Percentiles rank a stretch among this genome's conserved stretches.
These are phyloP conservation scores for Phylloporus sp. DNA, from an alignment of 768 basidiomycete genomes.

Conservation along the genomic window DNA sequence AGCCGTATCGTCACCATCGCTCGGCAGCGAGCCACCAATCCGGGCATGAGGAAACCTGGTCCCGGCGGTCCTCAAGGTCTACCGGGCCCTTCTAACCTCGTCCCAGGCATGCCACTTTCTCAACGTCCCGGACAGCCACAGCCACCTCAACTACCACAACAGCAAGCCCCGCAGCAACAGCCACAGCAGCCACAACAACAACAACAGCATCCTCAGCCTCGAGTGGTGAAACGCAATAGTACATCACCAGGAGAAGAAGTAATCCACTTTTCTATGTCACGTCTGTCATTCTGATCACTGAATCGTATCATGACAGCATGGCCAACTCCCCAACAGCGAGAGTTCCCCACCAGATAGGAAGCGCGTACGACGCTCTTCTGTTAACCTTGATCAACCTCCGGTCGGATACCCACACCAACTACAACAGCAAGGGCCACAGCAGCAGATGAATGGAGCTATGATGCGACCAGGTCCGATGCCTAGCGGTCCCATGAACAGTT, in stretches of 20 bases:
- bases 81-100: slow-evolving; percentile 25
- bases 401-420: slow-evolving; percentile 32
- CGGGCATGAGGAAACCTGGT: slow-evolving; percentile 25
- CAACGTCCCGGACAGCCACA: slow-evolving; percentile 36
- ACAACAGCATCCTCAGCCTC: slow-evolving; percentile 25
- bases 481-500: slow-evolving; percentile 34
- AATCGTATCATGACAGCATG: slow-evolving; percentile 35
- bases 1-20: slow-evolving; percentile 32
- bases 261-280: slow-evolving; percentile 7
- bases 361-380: slow-evolving; percentile 48
- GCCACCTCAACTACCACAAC: slow-evolving; percentile 17
- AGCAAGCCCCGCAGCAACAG: slow-evolving; percentile 11
- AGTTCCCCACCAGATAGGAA: slow-evolving; percentile 58
- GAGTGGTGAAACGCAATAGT: slow-evolving; percentile 49
- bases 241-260: slow-evolving; percentile 65
- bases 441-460: slow-evolving; percentile 40
- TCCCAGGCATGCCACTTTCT: slow-evolving; percentile 36
- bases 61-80: slow-evolving; percentile 24
- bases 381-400: slow-evolving; percentile 39
- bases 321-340: slow-evolving; percentile 45
- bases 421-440: slow-evolving; percentile 36
- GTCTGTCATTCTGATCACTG: slow-evolving; percentile 1
- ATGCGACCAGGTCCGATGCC: slow-evolving; percentile 33
- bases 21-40: slow-evolving; percentile 22
- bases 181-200: slow-evolving; percentile 22